Base-by-base conservation (phyloP, 305 asterid species). In the Nicotiana rustica region DNA sequence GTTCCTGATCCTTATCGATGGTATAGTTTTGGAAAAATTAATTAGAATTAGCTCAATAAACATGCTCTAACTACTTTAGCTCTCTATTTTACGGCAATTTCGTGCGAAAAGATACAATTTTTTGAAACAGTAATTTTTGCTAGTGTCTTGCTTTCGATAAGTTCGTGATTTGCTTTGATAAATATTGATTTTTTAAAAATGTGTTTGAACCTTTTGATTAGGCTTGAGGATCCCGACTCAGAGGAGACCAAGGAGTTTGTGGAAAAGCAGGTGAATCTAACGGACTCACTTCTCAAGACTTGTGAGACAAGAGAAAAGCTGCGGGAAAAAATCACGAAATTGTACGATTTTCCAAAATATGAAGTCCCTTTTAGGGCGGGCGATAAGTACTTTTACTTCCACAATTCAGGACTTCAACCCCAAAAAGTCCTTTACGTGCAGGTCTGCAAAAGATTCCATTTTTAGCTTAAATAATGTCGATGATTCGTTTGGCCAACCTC, bases 191-290 rank as follows among this genome's bases (percentile, higher is more conserved):
- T 38, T 6, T 85, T 69, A 71, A 6, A 38, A 38, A 38, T 73
- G 49, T 80, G 21, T 66, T 85, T 82, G 86, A 68, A 67, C 67
- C 25, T 75, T 85, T 56, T 82, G 83, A 12, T 68, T 88, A 96
- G 98, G 99, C 95, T 96, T 64, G 99, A 96, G 91, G 97, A 93
- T 84, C 97, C 99, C 31, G 98, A 96, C 89, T 93, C 98, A 0
- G 90, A 82, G 21, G 99, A 96, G 93, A 95, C 98, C 0, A 95
- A 85, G 68, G 94, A 91, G 67, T 96, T 90, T 67, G 99, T 94
- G 66, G 91, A 91, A 79, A 86, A 92, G 83, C 98, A 96, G 85
- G 90, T 86, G 89, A 78, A 90, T 57, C 81, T 96, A 84, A 92
- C 93, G 1, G 95, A 95, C 49, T 91, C 95, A 3, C 89, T 96